phyloP scores from a whole-genome alignment of 1,284 basidiomycete genomes.

The Ganoderma lingzhi region DNA sequence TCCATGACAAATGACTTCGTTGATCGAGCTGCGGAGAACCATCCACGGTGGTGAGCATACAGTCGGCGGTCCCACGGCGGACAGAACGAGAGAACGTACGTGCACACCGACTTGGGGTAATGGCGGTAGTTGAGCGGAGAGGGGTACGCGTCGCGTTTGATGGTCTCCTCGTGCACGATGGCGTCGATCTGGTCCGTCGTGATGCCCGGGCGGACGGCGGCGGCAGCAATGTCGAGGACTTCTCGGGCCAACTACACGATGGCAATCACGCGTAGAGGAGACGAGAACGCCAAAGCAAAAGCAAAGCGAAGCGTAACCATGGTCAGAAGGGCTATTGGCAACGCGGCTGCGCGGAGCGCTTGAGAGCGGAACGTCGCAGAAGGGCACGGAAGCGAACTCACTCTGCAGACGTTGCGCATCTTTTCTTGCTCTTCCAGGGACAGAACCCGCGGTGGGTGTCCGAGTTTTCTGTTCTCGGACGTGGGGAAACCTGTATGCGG shows the following conservation, averaged over 20 bases:
- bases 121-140: slow-evolving; percentile 93
- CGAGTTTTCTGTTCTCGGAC: slow-evolving; percentile 63
- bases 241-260: slow-evolving; percentile 81
- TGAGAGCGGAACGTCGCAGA: slow-evolving; percentile 33
- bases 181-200: slow-evolving; percentile 97
- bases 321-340: slow-evolving; percentile 29
- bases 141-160: slow-evolving; percentile 94
- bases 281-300: slow-evolving; percentile 11
- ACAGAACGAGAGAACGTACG: slow-evolving; percentile 58
- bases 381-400: slow-evolving; percentile 48
- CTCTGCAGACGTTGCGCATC: slow-evolving; percentile 81
- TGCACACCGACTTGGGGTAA: slow-evolving; percentile 98
- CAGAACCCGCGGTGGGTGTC: slow-evolving; percentile 73
- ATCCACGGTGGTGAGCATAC: not conserved
- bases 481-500: slow-evolving; percentile 61
- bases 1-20: slow-evolving; percentile 97
- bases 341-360: slow-evolving; percentile 26
- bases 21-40: slow-evolving; percentile 71
- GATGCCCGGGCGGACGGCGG: slow-evolving; percentile 87
- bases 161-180: slow-evolving; percentile 93
- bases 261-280: slow-evolving; percentile 14
- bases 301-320: slow-evolving; percentile 14
- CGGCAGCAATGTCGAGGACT: slow-evolving; percentile 90
- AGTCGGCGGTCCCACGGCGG: not conserved
- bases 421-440: slow-evolving; percentile 75